These are phyloP conservation scores for Metrosideros polymorpha DNA, from an alignment of 441 rosid genomes.

Conservation along the genomic window DNA sequence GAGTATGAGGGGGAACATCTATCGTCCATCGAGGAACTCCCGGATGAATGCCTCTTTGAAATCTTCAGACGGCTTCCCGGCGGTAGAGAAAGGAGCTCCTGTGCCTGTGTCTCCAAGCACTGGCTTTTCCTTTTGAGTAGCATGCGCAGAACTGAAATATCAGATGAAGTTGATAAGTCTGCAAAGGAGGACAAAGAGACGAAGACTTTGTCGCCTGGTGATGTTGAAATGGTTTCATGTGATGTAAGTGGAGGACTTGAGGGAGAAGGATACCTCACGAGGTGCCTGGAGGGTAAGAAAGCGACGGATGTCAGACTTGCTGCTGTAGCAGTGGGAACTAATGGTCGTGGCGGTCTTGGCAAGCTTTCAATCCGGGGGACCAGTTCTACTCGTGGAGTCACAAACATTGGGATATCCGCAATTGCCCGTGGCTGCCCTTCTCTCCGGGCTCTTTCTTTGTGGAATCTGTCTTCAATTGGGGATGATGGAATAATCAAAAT, in stretches of 20 bases:
- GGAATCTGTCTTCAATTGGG: conserved; percentile 62
- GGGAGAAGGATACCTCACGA: conserved; percentile 52
- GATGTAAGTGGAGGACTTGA: conserved; percentile 25
- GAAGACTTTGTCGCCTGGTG: conserved; percentile 9
- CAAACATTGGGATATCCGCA: conserved; percentile 55
- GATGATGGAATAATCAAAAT: conserved; percentile 63
- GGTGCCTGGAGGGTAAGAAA: conserved; percentile 80
- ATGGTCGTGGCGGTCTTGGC: conserved; percentile 70
- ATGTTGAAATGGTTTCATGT: conserved; percentile 27
- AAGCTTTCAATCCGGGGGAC: conserved; percentile 80
- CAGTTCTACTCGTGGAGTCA: conserved; percentile 44
- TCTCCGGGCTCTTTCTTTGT: conserved; percentile 64
- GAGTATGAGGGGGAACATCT: conserved; percentile 37
- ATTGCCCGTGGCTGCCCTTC: conserved; percentile 80
- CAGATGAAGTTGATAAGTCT: conserved; percentile 3
- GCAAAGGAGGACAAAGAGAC: neutral
- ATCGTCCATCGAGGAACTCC: conserved; percentile 66
- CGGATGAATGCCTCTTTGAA: conserved; percentile 89
- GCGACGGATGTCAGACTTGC: conserved; percentile 84
- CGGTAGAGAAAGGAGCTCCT: conserved; percentile 61
- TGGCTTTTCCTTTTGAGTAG: conserved; percentile 75
- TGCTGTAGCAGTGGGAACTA: conserved; percentile 76
- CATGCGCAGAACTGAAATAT: conserved; percentile 43
- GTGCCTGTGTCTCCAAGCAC: conserved; percentile 75
- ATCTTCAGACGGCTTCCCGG: conserved; percentile 67